These are phyloP conservation scores for Pyrus communis DNA, from an alignment of 306 rosid genomes.

Conservation along the genomic window DNA sequence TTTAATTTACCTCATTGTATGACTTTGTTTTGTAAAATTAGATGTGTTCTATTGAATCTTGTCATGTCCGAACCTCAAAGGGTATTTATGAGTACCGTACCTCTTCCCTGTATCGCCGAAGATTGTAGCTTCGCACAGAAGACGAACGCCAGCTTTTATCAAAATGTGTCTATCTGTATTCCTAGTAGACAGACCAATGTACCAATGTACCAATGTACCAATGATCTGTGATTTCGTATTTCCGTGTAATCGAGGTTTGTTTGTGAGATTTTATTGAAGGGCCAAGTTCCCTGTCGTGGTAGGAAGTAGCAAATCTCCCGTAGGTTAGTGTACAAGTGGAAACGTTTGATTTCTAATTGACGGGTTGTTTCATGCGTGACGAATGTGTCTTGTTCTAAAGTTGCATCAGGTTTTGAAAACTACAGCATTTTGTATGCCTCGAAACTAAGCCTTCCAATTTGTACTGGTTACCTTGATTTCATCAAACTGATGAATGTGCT, in stretches of 20 bases:
- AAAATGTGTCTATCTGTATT: slow-evolving; percentile 32
- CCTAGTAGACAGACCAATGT: slow-evolving; percentile 9
- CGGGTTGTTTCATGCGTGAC: neutral
- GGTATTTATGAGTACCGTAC: slow-evolving; percentile 44
- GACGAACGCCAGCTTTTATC: slow-evolving; percentile 40
- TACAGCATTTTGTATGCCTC: neutral
- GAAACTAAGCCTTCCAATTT: neutral
- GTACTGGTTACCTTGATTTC: neutral
- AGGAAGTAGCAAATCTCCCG: neutral
- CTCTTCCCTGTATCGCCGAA: slow-evolving; percentile 23
- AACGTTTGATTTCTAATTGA: neutral
- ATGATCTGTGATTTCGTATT: slow-evolving; percentile 10
- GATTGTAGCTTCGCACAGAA: slow-evolving; percentile 46
- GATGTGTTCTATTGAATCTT: slow-evolving; percentile 37
- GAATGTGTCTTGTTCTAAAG: neutral
- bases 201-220: neutral
- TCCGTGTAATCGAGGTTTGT: slow-evolving; percentile 5
- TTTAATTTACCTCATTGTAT: slow-evolving; percentile 22
- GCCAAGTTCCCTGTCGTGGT: neutral
- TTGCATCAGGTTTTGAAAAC: neutral
- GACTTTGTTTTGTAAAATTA: slow-evolving; percentile 47
- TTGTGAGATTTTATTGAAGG: neutral
- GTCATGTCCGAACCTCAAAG: slow-evolving; percentile 33
- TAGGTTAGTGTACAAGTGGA: neutral
- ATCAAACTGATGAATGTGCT: neutral